phyloP scores from a whole-genome alignment of 352 stramenopile species.

The Phytophthora agathidicida region DNA sequence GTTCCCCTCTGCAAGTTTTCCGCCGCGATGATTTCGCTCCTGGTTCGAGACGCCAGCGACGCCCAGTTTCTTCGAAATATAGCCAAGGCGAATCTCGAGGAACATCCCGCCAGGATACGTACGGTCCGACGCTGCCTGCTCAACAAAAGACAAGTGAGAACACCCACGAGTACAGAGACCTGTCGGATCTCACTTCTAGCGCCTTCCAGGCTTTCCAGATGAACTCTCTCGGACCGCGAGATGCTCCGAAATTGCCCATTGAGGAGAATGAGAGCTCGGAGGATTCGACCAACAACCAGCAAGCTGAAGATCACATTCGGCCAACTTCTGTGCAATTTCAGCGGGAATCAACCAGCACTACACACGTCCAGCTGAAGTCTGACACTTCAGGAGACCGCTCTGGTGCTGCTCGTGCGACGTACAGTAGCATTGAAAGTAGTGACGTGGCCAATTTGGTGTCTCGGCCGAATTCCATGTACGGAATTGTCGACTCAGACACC shows the following conservation, averaged over 20 bases:
- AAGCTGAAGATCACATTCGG: slow-evolving; percentile 23
- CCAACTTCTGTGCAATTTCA: slow-evolving; percentile 18
- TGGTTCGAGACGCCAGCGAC: slow-evolving; percentile 11
- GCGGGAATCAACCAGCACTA: slow-evolving; percentile 34
- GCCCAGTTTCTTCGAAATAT: not conserved
- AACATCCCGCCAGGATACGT: not conserved
- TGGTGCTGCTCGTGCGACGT: slow-evolving; percentile 21
- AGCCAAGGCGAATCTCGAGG: not conserved
- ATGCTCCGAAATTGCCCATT: slow-evolving; percentile 25
- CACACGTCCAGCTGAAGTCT: slow-evolving; percentile 21
- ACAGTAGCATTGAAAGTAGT: slow-evolving; percentile 41
- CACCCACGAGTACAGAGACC: slow-evolving; percentile 51
- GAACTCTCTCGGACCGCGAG: slow-evolving; percentile 29
- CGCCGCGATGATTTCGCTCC: slow-evolving; percentile 5
- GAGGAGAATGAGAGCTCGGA: slow-evolving; percentile 25
- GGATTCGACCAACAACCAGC: slow-evolving; percentile 23
- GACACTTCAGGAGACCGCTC: slow-evolving; percentile 20
- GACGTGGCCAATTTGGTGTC: slow-evolving; percentile 29
- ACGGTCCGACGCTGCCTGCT: not conserved
- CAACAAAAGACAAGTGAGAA: slow-evolving; percentile 17
- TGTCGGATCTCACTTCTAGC: slow-evolving; percentile 69
- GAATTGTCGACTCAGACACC: slow-evolving; percentile 63
- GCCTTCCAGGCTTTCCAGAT: slow-evolving; percentile 71
- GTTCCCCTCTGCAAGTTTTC: slow-evolving; percentile 18
- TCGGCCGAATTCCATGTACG: slow-evolving; percentile 56